phyloP scores from a whole-genome alignment of 176 grass and related monocot genomes.

The Puccinellia tenuiflora region DNA sequence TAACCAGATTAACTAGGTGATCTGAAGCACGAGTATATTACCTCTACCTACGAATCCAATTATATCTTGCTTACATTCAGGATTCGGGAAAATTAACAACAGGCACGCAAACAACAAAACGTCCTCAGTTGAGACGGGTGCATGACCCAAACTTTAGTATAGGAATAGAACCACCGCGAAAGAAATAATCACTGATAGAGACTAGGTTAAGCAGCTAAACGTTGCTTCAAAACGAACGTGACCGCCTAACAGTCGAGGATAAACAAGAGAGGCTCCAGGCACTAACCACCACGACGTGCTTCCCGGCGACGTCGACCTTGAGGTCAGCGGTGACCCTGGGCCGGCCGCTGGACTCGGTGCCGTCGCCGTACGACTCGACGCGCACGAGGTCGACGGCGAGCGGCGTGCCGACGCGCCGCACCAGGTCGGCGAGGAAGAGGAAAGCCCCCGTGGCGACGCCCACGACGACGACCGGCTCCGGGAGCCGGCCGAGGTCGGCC shows the following conservation, averaged over 20 bases:
- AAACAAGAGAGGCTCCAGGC: not conserved
- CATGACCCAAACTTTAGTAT: not conserved
- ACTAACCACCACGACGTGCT: conserved; percentile 75
- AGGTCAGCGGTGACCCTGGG: conserved; percentile 70
- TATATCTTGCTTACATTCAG: not conserved
- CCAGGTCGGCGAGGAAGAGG: conserved; percentile 82
- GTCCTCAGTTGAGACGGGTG: not conserved
- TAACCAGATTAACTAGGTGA: not conserved
- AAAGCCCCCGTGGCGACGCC: conserved; percentile 83
- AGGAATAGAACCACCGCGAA: not conserved
- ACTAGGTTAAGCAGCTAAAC: not conserved
- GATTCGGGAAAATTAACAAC: not conserved
- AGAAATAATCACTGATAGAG: not conserved
- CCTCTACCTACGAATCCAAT: not conserved
- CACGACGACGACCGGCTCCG: conserved; percentile 49
- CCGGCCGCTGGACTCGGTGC: conserved; percentile 59
- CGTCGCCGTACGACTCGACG: conserved; percentile 82
- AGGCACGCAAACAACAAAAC: not conserved
- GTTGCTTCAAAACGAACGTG: not conserved
- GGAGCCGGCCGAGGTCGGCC: conserved; percentile 47
- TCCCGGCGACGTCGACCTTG: conserved; percentile 73
- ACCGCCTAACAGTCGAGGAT: not conserved
- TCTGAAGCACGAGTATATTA: conserved; percentile 5
- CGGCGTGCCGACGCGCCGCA: conserved; percentile 51
- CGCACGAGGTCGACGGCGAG: conserved; percentile 70